Evolutionary conservation across 805 yeast species (phyloP), one percentile per base, ranked within the genome.

Genomic region (Candida peoriensis): DNA sequence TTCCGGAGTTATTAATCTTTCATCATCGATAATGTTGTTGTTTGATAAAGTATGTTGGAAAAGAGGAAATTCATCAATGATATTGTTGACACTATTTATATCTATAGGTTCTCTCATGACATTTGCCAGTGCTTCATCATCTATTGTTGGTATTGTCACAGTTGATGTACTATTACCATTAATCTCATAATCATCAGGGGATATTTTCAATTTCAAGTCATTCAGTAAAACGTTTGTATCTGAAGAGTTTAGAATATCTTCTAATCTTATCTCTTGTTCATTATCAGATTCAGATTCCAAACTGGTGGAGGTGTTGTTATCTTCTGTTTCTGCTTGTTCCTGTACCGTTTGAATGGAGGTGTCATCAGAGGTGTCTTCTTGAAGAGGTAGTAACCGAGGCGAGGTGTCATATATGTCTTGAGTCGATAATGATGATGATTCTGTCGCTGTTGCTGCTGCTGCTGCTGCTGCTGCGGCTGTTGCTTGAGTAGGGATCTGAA

Each of bases 191-290:
- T n/a, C n/a, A 2, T 12, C 14, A 6, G 44, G 39, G 4, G 44
- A 39, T 2, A 32, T 13, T 17, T 34, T 32, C 16, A 43, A 24
- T 29, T 41, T 43, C 37, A 44, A 31, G 4, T 40, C 23, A 11
- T 44, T 39, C 31, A 44, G 28, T 4, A 44, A 33, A 16, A 33
- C 24, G 23, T 33, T 43, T 4, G 39, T 43, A 9, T 42, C 47
- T 5, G 50, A 42, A 3, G 49, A 38, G 28, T 37, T 37, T 17
- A 47, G 32, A 10, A 38, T n/a, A 8, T 32, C 36, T 13, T 43
- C 44, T 4, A 36, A 17, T 11, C 40, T 36, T n/a, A 33, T 25
- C 11, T 21, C 42, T 5, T 36, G 41, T 11, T 33, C 42, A 19
- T 26, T 38, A 4, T 36, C 42, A n/a, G 39, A 36, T 30, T n/a